Conservation (phyloP, 2,329 filamentous ascomycete genomes). For the Nothophaeocryptopus gaeumannii region DNA sequence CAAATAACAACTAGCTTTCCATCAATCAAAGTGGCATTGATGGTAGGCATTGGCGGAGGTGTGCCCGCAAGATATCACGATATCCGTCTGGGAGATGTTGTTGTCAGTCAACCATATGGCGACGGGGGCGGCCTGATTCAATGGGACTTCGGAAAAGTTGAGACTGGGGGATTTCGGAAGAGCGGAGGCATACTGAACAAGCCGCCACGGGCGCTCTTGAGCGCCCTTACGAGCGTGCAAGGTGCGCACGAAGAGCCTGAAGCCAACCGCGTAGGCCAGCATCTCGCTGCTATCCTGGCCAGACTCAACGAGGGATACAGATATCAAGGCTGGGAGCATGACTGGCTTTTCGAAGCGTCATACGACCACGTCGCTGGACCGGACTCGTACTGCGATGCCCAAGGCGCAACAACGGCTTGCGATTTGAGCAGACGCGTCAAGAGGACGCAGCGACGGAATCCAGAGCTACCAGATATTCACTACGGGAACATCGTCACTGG, state of each 20-base stretch:
- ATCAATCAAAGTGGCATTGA: conserved; percentile 13
- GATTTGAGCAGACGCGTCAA: no score
- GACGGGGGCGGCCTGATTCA: conserved; percentile 26
- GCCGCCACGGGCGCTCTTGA: conserved; percentile 15
- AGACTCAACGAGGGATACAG: background rate
- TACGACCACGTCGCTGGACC: background rate
- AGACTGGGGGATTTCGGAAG: no score
- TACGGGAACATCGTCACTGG: conserved; percentile 42
- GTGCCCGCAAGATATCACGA: conserved; percentile 18
- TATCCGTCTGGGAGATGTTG: conserved; percentile 32
- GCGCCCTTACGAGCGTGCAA: conserved; percentile 9
- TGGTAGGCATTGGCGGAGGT: conserved; percentile 29
- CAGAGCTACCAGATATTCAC: conserved; percentile 30
- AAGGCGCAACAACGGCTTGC: no score
- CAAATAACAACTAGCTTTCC: background rate
- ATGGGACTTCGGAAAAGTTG: conserved; percentile 26
- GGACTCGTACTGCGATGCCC: no score
- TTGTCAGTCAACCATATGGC: conserved; percentile 24
- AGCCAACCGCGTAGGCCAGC: background rate
- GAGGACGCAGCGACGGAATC: background rate
- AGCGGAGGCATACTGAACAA: conserved; percentile 19
- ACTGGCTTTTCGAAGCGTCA: no score
- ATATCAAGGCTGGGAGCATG: background rate
- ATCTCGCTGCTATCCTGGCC: background rate
- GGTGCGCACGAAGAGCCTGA: conserved; percentile 3